A percentile compares a stretch with the other conserved stretches of the same genome.
These are phyloP conservation scores for Amanita molliuscula DNA, from an alignment of 768 basidiomycete species.

Conservation along the genomic window DNA sequence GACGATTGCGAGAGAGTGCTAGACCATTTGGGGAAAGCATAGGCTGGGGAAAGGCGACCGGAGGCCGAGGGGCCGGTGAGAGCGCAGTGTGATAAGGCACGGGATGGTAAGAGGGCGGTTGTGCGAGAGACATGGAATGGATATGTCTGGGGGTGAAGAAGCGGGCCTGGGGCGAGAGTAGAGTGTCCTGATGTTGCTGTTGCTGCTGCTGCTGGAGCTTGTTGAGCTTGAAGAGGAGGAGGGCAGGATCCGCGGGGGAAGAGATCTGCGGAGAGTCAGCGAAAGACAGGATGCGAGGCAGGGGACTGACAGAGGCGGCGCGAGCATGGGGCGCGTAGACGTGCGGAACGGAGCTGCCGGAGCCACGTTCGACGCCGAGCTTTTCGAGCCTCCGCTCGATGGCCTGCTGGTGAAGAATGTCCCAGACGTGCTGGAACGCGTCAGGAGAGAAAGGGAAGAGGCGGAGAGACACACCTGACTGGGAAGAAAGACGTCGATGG, in stretches of 20 bases:
- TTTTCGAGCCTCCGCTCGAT: constrained; percentile 79
- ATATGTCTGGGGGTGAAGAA: constrained; percentile 45
- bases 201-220: constrained; percentile 76
- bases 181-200: constrained; percentile 56
- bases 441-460: constrained; percentile 8
- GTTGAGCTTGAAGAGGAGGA: constrained; percentile 75
- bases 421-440: constrained; percentile 55
- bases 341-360: constrained; percentile 42
- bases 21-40: constrained; percentile 21
- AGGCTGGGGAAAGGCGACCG: not conserved
- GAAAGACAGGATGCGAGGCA: constrained; percentile 14
- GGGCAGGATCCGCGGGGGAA: constrained; percentile 80
- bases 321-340: constrained; percentile 72
- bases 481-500: constrained; percentile 75
- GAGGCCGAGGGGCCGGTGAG: constrained; percentile 5
- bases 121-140: constrained; percentile 65
- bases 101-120: constrained; percentile 35
- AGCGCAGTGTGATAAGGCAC: constrained; percentile 5
- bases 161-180: constrained; percentile 47
- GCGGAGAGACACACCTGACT: constrained; percentile 45
- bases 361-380: constrained; percentile 66
- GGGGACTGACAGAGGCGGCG: constrained; percentile 65
- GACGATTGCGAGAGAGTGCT: constrained; percentile 40
- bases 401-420: constrained; percentile 52
- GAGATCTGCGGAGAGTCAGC: constrained; percentile 51